Conservation (phyloP, 1,139 yeast species). For the Taiozyma onychis region DNA sequence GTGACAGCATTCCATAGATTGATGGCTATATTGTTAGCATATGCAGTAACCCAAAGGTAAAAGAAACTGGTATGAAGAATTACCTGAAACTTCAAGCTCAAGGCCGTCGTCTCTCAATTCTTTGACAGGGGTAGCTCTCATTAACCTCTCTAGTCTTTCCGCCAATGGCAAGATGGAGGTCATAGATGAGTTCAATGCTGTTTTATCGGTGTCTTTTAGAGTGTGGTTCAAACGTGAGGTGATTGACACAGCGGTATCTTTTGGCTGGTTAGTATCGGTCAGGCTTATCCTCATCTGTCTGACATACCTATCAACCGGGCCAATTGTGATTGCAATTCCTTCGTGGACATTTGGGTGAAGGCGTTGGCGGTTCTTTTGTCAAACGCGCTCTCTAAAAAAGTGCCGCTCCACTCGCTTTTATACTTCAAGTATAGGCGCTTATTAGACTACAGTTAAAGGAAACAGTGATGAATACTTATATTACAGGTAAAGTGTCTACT, state of each 20-base stretch:
- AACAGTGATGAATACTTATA: background rate
- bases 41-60: background rate
- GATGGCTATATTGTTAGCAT: conserved; percentile 15
- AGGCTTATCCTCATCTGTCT: too few species aligned
- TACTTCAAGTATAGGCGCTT: background rate
- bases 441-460: too few species aligned
- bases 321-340: conserved; percentile 10
- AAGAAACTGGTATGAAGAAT: background rate
- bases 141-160: conserved; percentile 17
- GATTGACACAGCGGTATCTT: conserved; percentile 14
- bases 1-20: conserved; percentile 28
- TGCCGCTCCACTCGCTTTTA: background rate
- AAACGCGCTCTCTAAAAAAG: background rate
- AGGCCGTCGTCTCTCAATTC: conserved; percentile 5
- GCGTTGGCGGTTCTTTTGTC: background rate
- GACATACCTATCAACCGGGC: conserved; percentile 13
- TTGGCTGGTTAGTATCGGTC: background rate
- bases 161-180: conserved; percentile 17
- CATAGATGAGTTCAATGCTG: conserved; percentile 16
- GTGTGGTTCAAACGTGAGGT: conserved; percentile 8
- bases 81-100: conserved; percentile 12
- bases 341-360: conserved; percentile 8
- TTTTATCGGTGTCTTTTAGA: conserved; percentile 11
- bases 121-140: conserved; percentile 14
- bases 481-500: background rate